phyloP scores from a whole-genome alignment of 2,329 filamentous ascomycete genomes.

The Rhytidhysteron rufulum region DNA sequence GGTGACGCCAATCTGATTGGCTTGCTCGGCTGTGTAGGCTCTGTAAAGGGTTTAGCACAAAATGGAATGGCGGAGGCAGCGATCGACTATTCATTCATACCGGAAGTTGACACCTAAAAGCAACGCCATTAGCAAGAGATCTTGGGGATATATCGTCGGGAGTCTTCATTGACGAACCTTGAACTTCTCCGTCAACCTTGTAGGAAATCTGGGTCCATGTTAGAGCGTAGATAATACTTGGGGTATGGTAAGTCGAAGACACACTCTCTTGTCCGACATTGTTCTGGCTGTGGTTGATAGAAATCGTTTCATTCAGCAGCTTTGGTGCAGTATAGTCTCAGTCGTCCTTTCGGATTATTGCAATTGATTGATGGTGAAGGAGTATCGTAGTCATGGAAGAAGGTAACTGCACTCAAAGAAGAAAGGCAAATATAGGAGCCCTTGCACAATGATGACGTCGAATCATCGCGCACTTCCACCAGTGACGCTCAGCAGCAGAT shows the following conservation, averaged over 20 bases:
- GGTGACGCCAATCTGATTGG: constrained; percentile 41
- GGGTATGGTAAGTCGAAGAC: constrained; percentile 7
- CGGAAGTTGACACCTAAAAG: constrained; percentile 47
- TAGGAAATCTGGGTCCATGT: constrained; percentile 40
- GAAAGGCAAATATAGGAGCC: too few species aligned
- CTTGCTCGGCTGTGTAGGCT: constrained; percentile 42
- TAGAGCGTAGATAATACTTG: constrained; percentile 10
- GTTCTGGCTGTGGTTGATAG: constrained; percentile 21
- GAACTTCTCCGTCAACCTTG: constrained; percentile 45
- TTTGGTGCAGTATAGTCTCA: too few species aligned
- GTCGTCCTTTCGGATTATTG: too few species aligned
- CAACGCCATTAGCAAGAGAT: neutral
- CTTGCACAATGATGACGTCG: constrained; percentile 1
- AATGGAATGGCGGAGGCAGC: too few species aligned
- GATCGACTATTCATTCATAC: too few species aligned
- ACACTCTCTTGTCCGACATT: constrained; percentile 33
- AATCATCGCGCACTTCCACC: neutral
- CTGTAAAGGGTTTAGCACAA: too few species aligned
- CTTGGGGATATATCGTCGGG: too few species aligned
- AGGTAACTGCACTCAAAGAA: too few species aligned
- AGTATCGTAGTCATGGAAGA: too few species aligned
- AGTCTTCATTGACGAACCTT: constrained; percentile 27
- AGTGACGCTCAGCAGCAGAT: too few species aligned
- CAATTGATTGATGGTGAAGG: too few species aligned
- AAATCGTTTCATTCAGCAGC: constrained; percentile 16